phyloP scores from a whole-genome alignment of 176 grass and related monocot species.

The Zea luxurians region DNA sequence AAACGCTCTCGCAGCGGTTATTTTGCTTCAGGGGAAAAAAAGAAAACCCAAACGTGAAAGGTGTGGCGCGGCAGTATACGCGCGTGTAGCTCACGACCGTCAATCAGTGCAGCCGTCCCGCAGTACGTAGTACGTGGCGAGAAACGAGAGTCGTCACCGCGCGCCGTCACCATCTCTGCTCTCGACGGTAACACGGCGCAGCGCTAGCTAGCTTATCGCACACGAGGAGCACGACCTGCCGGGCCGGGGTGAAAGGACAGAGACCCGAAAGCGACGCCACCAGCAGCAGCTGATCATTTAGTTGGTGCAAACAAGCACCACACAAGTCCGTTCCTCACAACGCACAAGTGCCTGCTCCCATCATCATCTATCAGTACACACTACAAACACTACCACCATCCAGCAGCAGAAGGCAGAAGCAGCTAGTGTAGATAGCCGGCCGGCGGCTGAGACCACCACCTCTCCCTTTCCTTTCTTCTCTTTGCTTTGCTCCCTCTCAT shows the following conservation, averaged over 20 bases:
- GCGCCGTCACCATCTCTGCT: neutral
- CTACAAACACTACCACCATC: neutral
- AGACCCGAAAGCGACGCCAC: neutral
- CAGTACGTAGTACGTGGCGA: neutral
- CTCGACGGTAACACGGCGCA: neutral
- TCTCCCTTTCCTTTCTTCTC: neutral
- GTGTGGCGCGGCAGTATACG: neutral
- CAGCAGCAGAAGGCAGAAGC: neutral
- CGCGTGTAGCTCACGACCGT: conserved; percentile 3
- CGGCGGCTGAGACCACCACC: neutral
- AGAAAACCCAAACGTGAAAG: neutral
- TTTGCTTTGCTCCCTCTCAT: too few species aligned
- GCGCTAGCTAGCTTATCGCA: neutral
- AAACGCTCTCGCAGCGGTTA: too few species aligned
- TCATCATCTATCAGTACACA: neutral
- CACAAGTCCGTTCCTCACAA: conserved; percentile 1
- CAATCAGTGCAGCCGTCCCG: neutral
- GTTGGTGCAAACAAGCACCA: conserved; percentile 19
- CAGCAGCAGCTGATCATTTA: conserved; percentile 17
- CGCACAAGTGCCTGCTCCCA: conserved; percentile 2
- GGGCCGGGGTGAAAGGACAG: neutral
- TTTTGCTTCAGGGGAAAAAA: too few species aligned
- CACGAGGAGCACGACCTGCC: conserved; percentile 27
- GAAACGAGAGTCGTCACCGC: neutral
- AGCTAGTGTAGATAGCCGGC: neutral